These are phyloP conservation scores for Physcomitrium patens DNA, from an alignment of 225 moss, liverwort and hornwort species.

Conservation along the genomic window DNA sequence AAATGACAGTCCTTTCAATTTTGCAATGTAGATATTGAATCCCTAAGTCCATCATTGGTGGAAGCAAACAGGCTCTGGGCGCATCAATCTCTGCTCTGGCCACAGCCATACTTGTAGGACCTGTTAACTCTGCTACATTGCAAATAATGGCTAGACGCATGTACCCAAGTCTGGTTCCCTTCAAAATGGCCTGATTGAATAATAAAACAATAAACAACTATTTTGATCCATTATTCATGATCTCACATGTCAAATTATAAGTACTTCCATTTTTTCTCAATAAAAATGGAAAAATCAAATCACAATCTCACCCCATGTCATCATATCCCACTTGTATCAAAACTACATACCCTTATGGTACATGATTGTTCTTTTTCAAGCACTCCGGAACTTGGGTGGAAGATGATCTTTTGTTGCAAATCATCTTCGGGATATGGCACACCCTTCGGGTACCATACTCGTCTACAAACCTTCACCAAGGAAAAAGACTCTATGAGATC, in stretches of 20 bases:
- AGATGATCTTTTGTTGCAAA: constrained; percentile 45
- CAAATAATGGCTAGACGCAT: constrained; percentile 81
- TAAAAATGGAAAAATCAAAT: no score
- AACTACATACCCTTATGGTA: constrained; percentile 27
- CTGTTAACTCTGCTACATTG: constrained; percentile 58
- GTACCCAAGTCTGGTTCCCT: constrained; percentile 68
- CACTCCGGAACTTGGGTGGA: constrained; percentile 42
- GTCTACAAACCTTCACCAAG: constrained; percentile 38
- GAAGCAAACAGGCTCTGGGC: constrained; percentile 75
- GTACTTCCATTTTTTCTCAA: no score
- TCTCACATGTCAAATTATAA: no score
- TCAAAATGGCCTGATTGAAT: constrained; percentile 51
- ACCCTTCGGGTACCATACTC: constrained; percentile 49
- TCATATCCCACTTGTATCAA: neutral
- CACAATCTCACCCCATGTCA: no score
- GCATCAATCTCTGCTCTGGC: constrained; percentile 83
- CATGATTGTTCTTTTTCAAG: constrained; percentile 41
- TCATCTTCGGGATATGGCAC: constrained; percentile 41
- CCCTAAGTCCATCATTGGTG: constrained; percentile 70
- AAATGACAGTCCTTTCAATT: constrained; percentile 51
- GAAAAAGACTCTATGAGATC: constrained; percentile 19
- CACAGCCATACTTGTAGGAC: constrained; percentile 66
- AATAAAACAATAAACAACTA: fast-evolving
- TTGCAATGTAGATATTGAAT: constrained; percentile 78
- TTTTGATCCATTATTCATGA: no score